Base-by-base conservation (phyloP, 1,139 yeast species). In the Taphrina communis region DNA sequence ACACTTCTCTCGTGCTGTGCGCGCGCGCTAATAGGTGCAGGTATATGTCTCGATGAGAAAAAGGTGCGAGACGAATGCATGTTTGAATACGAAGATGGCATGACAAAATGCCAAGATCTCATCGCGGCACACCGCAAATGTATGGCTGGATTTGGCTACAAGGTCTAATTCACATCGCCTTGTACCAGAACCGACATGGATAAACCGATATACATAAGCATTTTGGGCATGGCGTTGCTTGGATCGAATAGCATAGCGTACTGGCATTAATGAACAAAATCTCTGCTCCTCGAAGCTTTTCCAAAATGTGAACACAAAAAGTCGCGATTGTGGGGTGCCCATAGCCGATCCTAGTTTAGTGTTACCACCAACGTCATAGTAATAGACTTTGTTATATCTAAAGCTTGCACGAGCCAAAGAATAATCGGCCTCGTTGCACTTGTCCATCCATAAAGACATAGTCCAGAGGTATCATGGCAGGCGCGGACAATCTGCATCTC, bases 131-230 rank as follows among this genome's bases (percentile, higher is more conserved):
- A 63, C 17, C 53, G 67, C 11, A 57, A 63, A 50, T 63, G 67
- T 55, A 63, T 63, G 67, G 67, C 67, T 0, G 67, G 67, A 6
- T 63, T 63, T 21, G 67, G 67, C 31, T 63, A 63, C 67, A 63
- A 63, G 17, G 67, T 63, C n/a, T 63, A 53, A 17, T 2, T 39
- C 42, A 11, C 42, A 2, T 2, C 11, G 42, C 3, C 1, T 9
- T 39, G 14, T 14, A 39, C 42, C 6, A 11, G 42, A 39, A 9
- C 42, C 3, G 11, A 39, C 11, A 39, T 14, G 11, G 42, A 9
- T 14, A 11, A 6, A 9, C 2, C 48, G n/a, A 17, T 44, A 44
- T 17, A 44, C n/a, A 44, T 14, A 14, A 44, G 19, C 48, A 44
- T 44, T 8, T n/a, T 17, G 19, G n/a, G 25, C 48, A 44, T 44